Evolutionary conservation across 345 rosid species (phyloP), one percentile per base, ranked within the genome.

Genomic region (Bruguiera sexangula): DNA sequence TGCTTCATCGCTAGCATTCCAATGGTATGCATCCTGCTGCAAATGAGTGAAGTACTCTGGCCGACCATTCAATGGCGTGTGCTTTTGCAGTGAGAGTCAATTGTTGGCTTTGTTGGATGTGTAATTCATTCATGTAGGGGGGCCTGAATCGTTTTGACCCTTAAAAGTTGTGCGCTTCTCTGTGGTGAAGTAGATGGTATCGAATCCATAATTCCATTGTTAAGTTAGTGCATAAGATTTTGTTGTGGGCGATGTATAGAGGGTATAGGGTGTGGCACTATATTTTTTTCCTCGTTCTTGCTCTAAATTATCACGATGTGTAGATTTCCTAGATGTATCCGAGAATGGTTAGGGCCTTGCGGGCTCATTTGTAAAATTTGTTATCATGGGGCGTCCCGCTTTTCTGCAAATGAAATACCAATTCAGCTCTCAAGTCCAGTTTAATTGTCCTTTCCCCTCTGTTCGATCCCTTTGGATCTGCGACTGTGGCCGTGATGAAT

Each of bases 201-300:
- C 70, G 36, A 26, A 46, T 65, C 66, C 68, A 72, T 53, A 72
- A 63, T 60, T 64, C 69, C 66, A 36, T 70, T 75, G 78, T 83
- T 83, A 77, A 71, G 70, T 63, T 66, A 70, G 76, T 68, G 71
- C 74, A 75, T 67, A 75, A 80, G 81, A 75, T 83, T 85, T 85
- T 81, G 89, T 69, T 65, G 69, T 39, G 75, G 80, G 67, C 78
- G 57, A 72, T 81, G 83, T 82, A 82, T 75, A 83, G 80, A 62
- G 73, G 82, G 78, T 81, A 83, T 77, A 82, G 86, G 86, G 46
- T 18, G 73, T 75, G 77, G 24, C 30, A 18, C 24, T 8, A 6
- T 31, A 73, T n/a, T 32, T 34, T 34, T 16, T 69, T 37, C 32
- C 24, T 39, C 21, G 57, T 62, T 66, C 30, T 10, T 56, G 54